Percentiles rank a stretch among this genome's conserved stretches.
Evolutionary conservation across 2,329 filamentous ascomycete species (phyloP).

Genomic region (Aphanoascus verrucosus): DNA sequence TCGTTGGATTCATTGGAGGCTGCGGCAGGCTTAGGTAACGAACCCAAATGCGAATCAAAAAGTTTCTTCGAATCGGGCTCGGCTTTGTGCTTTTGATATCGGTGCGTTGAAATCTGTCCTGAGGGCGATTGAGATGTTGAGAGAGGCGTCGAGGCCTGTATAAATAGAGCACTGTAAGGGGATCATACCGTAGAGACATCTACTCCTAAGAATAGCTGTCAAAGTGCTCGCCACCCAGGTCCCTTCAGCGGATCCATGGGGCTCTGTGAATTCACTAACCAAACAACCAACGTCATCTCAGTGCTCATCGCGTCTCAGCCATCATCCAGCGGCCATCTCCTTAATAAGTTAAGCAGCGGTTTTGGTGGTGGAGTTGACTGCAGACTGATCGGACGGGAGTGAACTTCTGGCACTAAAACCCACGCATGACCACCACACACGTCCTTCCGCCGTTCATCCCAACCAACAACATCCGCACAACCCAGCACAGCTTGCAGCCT

Average conservation of each 20-base stretch:
- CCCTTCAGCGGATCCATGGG: constrained; percentile 7
- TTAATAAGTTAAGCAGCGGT: too few species aligned
- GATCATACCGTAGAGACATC: background rate
- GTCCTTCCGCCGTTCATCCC: background rate
- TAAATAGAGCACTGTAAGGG: background rate
- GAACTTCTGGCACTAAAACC: background rate
- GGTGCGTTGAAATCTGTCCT: background rate
- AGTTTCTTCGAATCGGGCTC: constrained; percentile 8
- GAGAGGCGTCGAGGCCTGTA: background rate
- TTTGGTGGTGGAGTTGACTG: background rate
- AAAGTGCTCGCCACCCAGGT: background rate
- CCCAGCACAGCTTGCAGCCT: constrained; percentile 1
- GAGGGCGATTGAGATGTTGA: background rate
- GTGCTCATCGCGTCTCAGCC: constrained; percentile 1
- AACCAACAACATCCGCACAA: background rate
- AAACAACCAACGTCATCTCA: constrained; percentile 5
- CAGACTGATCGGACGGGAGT: background rate
- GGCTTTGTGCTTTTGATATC: constrained; percentile 1
- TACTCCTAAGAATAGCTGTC: background rate
- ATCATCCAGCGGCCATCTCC: too few species aligned
- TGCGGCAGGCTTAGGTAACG: constrained; percentile 7
- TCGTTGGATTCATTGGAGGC: constrained; percentile 1
- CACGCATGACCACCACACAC: constrained; percentile 6
- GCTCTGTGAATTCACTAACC: constrained; percentile 6
- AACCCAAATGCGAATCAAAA: constrained; percentile 1